Evolutionary conservation across 352 stramenopile species (phyloP), one percentile per base, ranked within the genome.

Genomic region (Phytophthora europaea): DNA sequence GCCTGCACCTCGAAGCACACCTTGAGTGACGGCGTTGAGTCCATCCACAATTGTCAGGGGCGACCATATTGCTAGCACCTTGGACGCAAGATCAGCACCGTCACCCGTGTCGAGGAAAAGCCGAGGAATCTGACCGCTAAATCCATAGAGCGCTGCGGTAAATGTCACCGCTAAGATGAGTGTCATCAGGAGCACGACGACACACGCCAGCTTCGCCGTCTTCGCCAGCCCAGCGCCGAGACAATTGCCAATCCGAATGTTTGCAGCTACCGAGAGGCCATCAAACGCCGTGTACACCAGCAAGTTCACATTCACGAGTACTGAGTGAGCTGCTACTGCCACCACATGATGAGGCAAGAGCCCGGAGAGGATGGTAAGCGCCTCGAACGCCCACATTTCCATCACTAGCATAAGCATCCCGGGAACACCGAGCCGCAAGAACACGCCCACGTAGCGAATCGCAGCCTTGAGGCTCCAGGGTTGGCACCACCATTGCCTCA

Each of bases 321-420:
- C 85, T 7, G 85, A 80, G 53, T 89, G 83, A 13, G 83, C 81
- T 31, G 83, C 87, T 9, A 91, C 53, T 5, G 79, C 73, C 20
- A 89, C 67, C 31, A 90, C 61, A 33, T 65, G 67, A 26, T 90
- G 65, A 0, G 82, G 82, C 4, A 93, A 67, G 13, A 90, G 52
- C 0, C 85, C 81, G 0, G 81, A 75, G 10, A 81, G 28, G 20
- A 90, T 70, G 9, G 83, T 78, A 15, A 93, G 75, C 23, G 85
- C 66, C 56, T 93, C 85, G 43, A 84, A 90, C 18, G 78, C 84
- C 75, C 83, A 89, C 70, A 79, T 88, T 59, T 91, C 85, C 53
- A 90, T 80, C 38, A 79, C 70, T 47, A 89, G 75, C 72, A 88
- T 88, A 10, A 90, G 66, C 77, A 91, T 79, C 1, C 83, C 79